These are phyloP conservation scores for Penicillium manginii DNA, from an alignment of 495 filamentous ascomycete species.

Conservation along the genomic window DNA sequence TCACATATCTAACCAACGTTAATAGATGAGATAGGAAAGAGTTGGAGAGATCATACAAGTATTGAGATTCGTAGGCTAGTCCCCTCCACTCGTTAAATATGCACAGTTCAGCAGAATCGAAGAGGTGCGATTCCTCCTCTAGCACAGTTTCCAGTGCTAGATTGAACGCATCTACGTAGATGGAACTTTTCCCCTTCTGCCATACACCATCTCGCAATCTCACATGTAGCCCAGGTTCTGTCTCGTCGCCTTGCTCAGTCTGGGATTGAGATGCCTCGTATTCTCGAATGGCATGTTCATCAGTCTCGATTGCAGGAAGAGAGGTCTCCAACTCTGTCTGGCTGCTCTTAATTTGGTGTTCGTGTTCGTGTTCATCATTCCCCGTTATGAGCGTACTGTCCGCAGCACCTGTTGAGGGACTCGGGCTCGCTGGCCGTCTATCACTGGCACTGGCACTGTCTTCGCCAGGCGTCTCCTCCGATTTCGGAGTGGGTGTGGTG, in stretches of 20 bases:
- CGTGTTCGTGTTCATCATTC: slow-evolving; percentile 25
- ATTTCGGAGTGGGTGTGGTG: background rate
- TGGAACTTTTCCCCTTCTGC: slow-evolving; percentile 73
- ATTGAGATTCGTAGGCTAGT: slow-evolving; percentile 85
- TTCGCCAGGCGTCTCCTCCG: slow-evolving; percentile 3
- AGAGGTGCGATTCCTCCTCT: slow-evolving; percentile 86
- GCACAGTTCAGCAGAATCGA: slow-evolving; percentile 75
- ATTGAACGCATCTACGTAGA: slow-evolving; percentile 98
- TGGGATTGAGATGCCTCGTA: slow-evolving; percentile 69
- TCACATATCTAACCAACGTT: slow-evolving; percentile 68
- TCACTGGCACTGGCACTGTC: slow-evolving; percentile 10
- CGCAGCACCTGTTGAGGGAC: slow-evolving; percentile 14
- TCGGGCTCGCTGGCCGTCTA: slow-evolving; percentile 22
- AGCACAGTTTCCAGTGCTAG: slow-evolving; percentile 88
- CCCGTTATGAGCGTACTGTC: slow-evolving; percentile 31
- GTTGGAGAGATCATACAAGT: slow-evolving; percentile 66
- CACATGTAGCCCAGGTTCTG: slow-evolving; percentile 41
- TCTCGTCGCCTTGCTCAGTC: slow-evolving; percentile 38
- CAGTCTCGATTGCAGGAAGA: slow-evolving; percentile 67
- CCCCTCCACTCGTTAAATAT: slow-evolving; percentile 78
- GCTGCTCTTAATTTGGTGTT: slow-evolving; percentile 39
- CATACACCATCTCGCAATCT: slow-evolving; percentile 60
- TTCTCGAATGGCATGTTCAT: slow-evolving; percentile 74
- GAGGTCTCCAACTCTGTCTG: slow-evolving; percentile 78
- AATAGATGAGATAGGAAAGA: slow-evolving; percentile 3